These are phyloP conservation scores for Botrytis sinoallii DNA, from an alignment of 2,329 filamentous ascomycete species.

Conservation along the genomic window DNA sequence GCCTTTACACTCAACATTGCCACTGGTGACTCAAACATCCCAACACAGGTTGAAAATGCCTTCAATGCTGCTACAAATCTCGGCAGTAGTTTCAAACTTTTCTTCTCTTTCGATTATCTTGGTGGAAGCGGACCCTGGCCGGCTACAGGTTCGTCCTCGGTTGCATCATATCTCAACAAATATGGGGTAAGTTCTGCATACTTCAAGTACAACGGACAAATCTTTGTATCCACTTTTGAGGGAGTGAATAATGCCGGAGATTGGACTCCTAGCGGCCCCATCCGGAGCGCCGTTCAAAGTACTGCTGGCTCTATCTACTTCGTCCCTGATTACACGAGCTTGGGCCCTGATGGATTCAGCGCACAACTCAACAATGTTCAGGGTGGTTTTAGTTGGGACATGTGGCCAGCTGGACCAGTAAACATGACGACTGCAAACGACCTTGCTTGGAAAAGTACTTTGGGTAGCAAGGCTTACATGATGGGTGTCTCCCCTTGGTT, in stretches of 20 bases:
- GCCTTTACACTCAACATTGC: constrained; percentile 41
- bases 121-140: constrained; percentile 33
- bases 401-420: constrained; percentile 41
- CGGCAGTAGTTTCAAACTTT: constrained; percentile 32
- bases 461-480: constrained; percentile 46
- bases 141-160: constrained; percentile 29
- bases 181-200: constrained; percentile 39
- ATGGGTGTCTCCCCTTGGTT: constrained; percentile 60
- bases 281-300: constrained; percentile 37
- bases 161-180: constrained; percentile 34
- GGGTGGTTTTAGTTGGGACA: constrained; percentile 44
- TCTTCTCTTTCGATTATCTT: constrained; percentile 40
- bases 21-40: constrained; percentile 36
- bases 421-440: constrained; percentile 42
- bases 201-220: constrained; percentile 40
- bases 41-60: constrained; percentile 37
- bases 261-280: constrained; percentile 41
- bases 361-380: constrained; percentile 38
- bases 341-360: constrained; percentile 37
- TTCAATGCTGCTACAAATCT: constrained; percentile 37
- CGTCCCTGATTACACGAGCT: constrained; percentile 47
- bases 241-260: constrained; percentile 43
- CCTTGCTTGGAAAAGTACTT: constrained; percentile 40
- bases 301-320: constrained; percentile 40
- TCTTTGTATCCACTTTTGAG: constrained; percentile 53